Evolutionary conservation across 495 filamentous ascomycete species (phyloP).

Genomic region (Thermothielavioides terrestris): DNA sequence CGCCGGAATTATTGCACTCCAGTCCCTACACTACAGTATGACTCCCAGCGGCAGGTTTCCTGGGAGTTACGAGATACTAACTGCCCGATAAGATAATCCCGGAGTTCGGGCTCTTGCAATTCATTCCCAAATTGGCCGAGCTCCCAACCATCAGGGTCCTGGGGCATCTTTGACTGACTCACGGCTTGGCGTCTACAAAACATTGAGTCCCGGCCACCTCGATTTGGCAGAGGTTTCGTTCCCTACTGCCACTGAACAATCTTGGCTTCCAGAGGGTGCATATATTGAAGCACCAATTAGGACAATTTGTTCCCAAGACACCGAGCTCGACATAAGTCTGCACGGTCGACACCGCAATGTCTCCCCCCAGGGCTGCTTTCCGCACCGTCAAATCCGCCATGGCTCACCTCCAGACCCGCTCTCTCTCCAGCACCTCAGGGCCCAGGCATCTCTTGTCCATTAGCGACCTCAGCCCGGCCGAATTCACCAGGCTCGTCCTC

Average conservation of each 20-base stretch:
- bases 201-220: not conserved
- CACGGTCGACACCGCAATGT: slow-evolving; percentile 12
- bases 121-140: no score
- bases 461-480: slow-evolving; percentile 67
- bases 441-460: slow-evolving; percentile 87
- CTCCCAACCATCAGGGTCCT: slow-evolving; percentile 5
- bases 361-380: slow-evolving; percentile 17
- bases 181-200: not conserved
- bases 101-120: no score
- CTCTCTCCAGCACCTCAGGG: slow-evolving; percentile 26
- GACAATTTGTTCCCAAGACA: no score
- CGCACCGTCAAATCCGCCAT: slow-evolving; percentile 20
- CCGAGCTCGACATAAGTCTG: not conserved
- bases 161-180: slow-evolving; percentile 7
- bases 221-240: no score
- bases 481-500: slow-evolving; percentile 72
- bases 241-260: no score
- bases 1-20: no score
- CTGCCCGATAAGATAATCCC: no score
- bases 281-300: no score
- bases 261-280: no score
- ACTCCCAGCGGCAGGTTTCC: not conserved
- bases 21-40: no score
- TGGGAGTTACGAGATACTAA: not conserved
- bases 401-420: slow-evolving; percentile 18